Conservation (phyloP, 768 basidiomycete species). For the Mycena belliarum region DNA sequence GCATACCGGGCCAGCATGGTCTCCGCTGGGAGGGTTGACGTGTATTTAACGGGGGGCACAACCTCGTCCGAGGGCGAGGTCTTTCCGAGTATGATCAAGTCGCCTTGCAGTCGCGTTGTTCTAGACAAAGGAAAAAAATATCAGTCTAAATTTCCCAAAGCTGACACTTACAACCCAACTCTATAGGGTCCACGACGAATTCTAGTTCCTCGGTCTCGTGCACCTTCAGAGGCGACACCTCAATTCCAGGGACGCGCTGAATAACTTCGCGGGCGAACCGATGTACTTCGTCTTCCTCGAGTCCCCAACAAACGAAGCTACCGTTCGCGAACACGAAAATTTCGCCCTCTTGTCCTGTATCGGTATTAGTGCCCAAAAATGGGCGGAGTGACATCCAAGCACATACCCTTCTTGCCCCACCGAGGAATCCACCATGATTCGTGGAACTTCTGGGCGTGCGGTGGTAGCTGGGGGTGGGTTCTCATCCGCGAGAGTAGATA, state of each 20-base stretch:
- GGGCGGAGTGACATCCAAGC: no score
- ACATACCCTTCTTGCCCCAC: constrained; percentile 60
- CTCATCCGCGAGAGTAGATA: constrained; percentile 71
- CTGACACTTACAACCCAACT: constrained; percentile 57
- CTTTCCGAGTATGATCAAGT: constrained; percentile 86
- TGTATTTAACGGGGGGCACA: constrained; percentile 47
- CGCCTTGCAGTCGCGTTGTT: constrained; percentile 85
- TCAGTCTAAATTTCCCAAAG: constrained; percentile 15
- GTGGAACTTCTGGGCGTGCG: constrained; percentile 60
- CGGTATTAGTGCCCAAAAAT: no score
- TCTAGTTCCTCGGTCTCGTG: constrained; percentile 89
- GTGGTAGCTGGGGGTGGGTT: constrained; percentile 48
- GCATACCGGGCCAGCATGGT: constrained; percentile 88
- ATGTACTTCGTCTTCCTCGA: constrained; percentile 73
- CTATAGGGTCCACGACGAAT: constrained; percentile 87
- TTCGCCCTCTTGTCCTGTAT: constrained; percentile 73
- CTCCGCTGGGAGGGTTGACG: constrained; percentile 61
- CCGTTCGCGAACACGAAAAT: constrained; percentile 89
- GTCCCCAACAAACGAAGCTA: constrained; percentile 88
- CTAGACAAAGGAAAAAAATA: constrained; percentile 38
- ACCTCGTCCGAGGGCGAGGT: constrained; percentile 58
- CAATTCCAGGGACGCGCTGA: constrained; percentile 49
- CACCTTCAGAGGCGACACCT: constrained; percentile 65
- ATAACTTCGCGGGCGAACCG: constrained; percentile 68
- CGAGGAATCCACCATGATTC: constrained; percentile 81